These are phyloP conservation scores for Hypoxylon rickii DNA, from an alignment of 495 filamentous ascomycete species.

Conservation along the genomic window DNA sequence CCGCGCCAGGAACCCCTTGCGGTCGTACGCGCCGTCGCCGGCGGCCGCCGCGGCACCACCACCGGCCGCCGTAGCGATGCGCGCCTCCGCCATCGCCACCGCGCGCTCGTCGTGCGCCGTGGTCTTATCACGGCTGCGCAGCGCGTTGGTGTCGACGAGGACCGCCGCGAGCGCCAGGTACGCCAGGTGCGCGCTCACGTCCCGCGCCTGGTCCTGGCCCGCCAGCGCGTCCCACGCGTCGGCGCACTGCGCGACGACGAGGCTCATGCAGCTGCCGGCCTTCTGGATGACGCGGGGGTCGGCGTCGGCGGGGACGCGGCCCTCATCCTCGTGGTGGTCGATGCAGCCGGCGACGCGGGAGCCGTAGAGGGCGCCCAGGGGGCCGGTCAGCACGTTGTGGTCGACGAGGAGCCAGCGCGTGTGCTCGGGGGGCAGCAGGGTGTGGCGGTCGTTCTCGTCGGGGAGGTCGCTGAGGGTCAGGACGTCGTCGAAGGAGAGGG, in stretches of 20 bases:
- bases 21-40: too few relatives aligned
- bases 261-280: constrained; percentile 78
- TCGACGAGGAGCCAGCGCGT: constrained; percentile 78
- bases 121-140: constrained; percentile 70
- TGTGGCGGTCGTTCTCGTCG: constrained; percentile 1
- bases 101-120: constrained; percentile 70
- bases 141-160: constrained; percentile 81
- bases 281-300: constrained; percentile 69
- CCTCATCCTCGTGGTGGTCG: constrained; percentile 91
- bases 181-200: constrained; percentile 62
- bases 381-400: constrained; percentile 77
- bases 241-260: constrained; percentile 68
- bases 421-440: too few relatives aligned
- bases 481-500: constrained; percentile 48
- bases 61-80: constrained; percentile 15
- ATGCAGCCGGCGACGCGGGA: constrained; percentile 71
- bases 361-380: constrained; percentile 48
- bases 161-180: constrained; percentile 79
- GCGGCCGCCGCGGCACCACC: too few relatives aligned
- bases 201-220: constrained; percentile 10
- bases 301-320: constrained; percentile 55
- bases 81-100: constrained; percentile 64
- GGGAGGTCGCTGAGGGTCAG: constrained; percentile 59
- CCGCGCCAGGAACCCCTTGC: constrained; percentile 62
- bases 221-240: constrained; percentile 57